phyloP scores from a whole-genome alignment of 345 rosid genomes.

The Pistacia vera region DNA sequence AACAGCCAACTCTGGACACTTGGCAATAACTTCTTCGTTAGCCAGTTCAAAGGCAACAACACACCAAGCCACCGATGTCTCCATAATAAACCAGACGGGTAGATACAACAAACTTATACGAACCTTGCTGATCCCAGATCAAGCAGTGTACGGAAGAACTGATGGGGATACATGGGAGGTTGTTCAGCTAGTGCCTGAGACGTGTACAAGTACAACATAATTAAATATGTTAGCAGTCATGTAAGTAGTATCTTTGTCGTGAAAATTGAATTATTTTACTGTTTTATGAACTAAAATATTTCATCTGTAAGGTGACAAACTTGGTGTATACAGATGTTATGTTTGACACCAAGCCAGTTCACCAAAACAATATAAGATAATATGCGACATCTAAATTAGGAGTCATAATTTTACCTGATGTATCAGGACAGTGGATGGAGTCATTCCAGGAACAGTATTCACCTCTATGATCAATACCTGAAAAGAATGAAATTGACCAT shows the following conservation, averaged over 20 bases:
- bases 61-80: not conserved
- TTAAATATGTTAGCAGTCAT: not conserved
- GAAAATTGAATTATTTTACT: not conserved
- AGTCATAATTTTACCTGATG: slow-evolving; percentile 65
- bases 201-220: not conserved
- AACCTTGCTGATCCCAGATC: slow-evolving; percentile 66
- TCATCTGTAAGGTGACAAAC: not conserved
- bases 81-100: too few species aligned
- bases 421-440: slow-evolving; percentile 91
- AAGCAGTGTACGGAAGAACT: slow-evolving; percentile 78
- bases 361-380: not conserved
- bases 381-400: not conserved
- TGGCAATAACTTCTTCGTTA: not conserved
- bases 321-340: not conserved
- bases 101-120: slow-evolving; percentile 18
- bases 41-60: too few species aligned
- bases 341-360: not conserved
- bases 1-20: not conserved
- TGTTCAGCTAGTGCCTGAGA: slow-evolving; percentile 82
- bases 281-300: not conserved
- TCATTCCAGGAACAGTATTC: slow-evolving; percentile 96
- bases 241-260: not conserved
- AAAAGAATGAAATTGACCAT: slow-evolving; percentile 12
- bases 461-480: slow-evolving; percentile 92
- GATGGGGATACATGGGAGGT: slow-evolving; percentile 80